A percentile compares a stretch with the other conserved stretches of the same genome.
Conservation (phyloP, 306 rosid species). For the Pueraria montana region DNA sequence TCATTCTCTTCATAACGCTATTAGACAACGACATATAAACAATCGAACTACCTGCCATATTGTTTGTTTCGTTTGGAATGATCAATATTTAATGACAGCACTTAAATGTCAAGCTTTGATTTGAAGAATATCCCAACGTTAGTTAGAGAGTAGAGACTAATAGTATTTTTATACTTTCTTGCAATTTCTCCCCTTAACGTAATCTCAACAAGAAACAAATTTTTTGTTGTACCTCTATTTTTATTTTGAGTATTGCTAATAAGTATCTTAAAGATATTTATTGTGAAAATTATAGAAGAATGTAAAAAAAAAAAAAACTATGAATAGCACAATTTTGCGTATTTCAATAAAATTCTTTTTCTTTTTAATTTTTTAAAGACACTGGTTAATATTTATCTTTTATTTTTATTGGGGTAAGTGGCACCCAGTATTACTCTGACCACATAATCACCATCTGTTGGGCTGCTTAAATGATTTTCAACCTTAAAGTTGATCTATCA, state of each 20-base stretch:
- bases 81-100: background rate
- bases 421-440: background rate
- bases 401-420: background rate
- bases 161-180: background rate
- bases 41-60: background rate
- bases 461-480: too few relatives aligned
- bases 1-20: background rate
- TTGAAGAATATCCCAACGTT: background rate
- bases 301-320: too few relatives aligned
- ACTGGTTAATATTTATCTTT: too few relatives aligned
- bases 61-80: constrained; percentile 29
- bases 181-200: background rate
- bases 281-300: too few relatives aligned
- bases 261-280: too few relatives aligned
- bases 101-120: background rate
- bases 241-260: too few relatives aligned
- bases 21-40: background rate
- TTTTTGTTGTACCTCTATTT: background rate
- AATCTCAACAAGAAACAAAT: background rate
- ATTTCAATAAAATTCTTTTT: too few relatives aligned
- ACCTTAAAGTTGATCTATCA: background rate
- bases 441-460: background rate
- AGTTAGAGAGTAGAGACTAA: constrained; percentile 4
- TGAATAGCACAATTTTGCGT: too few relatives aligned
- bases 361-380: too few relatives aligned